Base-by-base conservation (phyloP, 371 early-diverging fungal genomes). In the Mortierella sp. region DNA sequence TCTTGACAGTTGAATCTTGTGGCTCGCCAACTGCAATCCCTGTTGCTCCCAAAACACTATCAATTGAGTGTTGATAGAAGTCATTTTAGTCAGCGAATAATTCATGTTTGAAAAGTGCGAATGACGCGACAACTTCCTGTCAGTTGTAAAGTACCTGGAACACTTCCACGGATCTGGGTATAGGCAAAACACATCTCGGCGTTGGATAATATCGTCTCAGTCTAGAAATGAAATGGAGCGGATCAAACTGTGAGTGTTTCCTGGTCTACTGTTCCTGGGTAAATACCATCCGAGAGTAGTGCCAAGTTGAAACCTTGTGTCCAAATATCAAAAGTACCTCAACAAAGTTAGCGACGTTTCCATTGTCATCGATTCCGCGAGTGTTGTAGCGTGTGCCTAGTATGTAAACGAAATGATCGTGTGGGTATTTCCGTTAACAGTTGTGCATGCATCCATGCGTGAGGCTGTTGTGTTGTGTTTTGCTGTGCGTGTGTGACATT, bases 301-400 rank as follows among this genome's bases (percentile, higher is more conserved):
- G 42, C 42, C 42, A 1, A 38, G 42, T 5, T 38, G 24, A 21
- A 8, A 34, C 21, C 38, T 24, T 5, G 42, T 0, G 2, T 65
- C 9, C 21, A 38, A 34, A 55, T 50, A 50, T 47, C 4, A 55
- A 19, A 42, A 21, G 24, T 91, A 92, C 94, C 93, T 99, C 99
- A 6, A 99, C 99, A 89, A 96, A 98, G 89, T 99, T 99, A 24
- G 99, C 97, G 11, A 97, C 98, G 88, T 98, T 92, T 28, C 99
- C 99, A 80, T 95, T 94, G 80, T 98, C 98, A 84, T 99, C 97
- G 38, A 99, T 94, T 11, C 99, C 99, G 74, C 99, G 93, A 0
- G 98, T 94, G 84, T 96, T 95, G 87, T 96, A 99, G 72, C 99
- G 94, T 48, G 99, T 98, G 3, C 97, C 97, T 89, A 80, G 28